Evolutionary conservation across 495 filamentous ascomycete genomes (phyloP), one percentile per base, ranked within the genome.

Genomic region (Tuber aestivum): DNA sequence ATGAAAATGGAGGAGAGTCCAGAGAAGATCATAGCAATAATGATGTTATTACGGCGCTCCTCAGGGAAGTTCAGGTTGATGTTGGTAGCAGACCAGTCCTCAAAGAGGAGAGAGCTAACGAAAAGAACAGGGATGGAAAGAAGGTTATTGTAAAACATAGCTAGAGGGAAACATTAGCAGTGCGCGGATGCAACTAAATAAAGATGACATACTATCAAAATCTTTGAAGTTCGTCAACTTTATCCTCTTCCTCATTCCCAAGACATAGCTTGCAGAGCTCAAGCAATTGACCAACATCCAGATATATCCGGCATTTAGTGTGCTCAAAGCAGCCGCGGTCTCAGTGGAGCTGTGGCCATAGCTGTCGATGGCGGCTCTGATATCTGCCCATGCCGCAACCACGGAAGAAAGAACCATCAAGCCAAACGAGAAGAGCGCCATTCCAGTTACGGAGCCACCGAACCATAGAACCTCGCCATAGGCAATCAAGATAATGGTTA

Each of bases 131-230:
- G 95, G 77, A 99, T 97, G 37, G 94, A 97, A 76, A 99, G 90
- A 69, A 99, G 89, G 85, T 99, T 99, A 90, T 99, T 99, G 87
- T 99, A 99, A 86, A 95, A 99, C 95, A 99, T 99, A 78, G 94
- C 95, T 98, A 79, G 40, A 48, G 35, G 70, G 41, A 21, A 80
- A 87, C 82, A 88, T 85, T 77, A 78, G 69, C 48, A 21, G n/a
- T 32, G 40, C 27, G 70, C 61, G 50, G 44, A 37, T 35, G 40
- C 8, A 27, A 48, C 68, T 21, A 12, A 42, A 16, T 69, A 6
- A 45, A 18, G 61, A 45, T 71, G 41, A 89, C 95, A 85, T 89
- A 97, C 94, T 97, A 85, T 99, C 95, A 86, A 96, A 97, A 83
- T 99, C 95, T 87, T 97, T 97, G 86, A 99, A 98, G 88, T 97